Percentiles rank a stretch among this genome's conserved stretches.
Conservation (phyloP, 768 basidiomycete genomes). For the Phlegmacium glaucopus region DNA sequence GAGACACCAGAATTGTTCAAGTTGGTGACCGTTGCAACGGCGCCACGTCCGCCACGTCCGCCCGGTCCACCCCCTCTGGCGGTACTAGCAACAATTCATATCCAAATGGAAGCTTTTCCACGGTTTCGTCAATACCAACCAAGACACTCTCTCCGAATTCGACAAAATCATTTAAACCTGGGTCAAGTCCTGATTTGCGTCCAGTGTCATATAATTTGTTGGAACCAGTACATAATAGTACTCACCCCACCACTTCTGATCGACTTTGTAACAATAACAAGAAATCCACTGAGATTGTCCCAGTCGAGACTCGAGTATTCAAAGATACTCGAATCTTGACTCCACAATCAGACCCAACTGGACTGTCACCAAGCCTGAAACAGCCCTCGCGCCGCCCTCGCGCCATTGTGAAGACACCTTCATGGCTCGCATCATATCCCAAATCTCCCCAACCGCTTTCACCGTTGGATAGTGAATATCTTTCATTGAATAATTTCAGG, state of each 20-base stretch:
- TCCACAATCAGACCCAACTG: conserved; percentile 3
- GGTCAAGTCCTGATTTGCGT: background rate
- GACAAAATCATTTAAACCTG: background rate
- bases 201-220: conserved; percentile 12
- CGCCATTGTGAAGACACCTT: conserved; percentile 27
- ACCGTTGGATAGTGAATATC: conserved; percentile 8
- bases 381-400: conserved; percentile 7
- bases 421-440: conserved; percentile 25
- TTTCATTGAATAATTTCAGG: conserved; percentile 9
- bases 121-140: no score
- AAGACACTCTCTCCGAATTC: background rate
- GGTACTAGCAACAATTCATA: background rate
- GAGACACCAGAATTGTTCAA: conserved; percentile 27
- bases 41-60: no score
- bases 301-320: conserved; percentile 11
- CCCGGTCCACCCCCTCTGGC: background rate
- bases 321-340: conserved; percentile 11
- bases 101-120: background rate
- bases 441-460: conserved; percentile 13
- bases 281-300: conserved; percentile 1
- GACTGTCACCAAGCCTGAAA: conserved; percentile 1
- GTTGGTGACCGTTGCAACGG: conserved; percentile 9
- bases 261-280: conserved; percentile 7
- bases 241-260: conserved; percentile 12
- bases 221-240: conserved; percentile 11